These are phyloP conservation scores for Chrysoporthe puriensis DNA, from an alignment of 2,329 filamentous ascomycete genomes.

Conservation along the genomic window DNA sequence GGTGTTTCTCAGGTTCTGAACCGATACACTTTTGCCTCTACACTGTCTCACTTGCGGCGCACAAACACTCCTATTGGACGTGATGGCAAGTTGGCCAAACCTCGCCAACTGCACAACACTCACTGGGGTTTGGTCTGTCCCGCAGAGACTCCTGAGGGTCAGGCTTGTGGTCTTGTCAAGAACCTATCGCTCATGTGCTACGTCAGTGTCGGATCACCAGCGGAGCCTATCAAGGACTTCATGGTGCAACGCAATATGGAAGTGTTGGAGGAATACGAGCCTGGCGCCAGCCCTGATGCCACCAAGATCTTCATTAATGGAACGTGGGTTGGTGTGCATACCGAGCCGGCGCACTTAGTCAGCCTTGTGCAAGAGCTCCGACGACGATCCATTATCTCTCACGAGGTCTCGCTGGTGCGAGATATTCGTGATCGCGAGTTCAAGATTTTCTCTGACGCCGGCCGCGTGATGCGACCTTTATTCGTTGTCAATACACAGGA, in stretches of 20 bases:
- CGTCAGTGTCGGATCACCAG: conserved; percentile 91
- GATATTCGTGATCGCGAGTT: conserved; percentile 98
- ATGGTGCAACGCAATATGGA: conserved; percentile 97
- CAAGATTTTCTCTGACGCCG: conserved; percentile 97
- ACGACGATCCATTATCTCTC: conserved; percentile 80
- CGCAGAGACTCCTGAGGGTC: conserved; percentile 95
- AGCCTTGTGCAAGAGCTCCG: conserved; percentile 76
- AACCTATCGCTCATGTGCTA: conserved; percentile 98
- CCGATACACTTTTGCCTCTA: conserved; percentile 96
- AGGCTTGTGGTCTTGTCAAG: conserved; percentile 97
- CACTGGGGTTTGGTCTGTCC: conserved; percentile 98
- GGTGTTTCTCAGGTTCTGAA: conserved; percentile 98
- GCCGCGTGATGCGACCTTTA: conserved; percentile 89
- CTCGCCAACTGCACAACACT: conserved; percentile 95
- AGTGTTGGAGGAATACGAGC: conserved; percentile 92
- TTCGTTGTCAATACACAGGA: conserved; percentile 93
- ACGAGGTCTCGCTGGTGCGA: conserved; percentile 91
- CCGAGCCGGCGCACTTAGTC: conserved; percentile 85
- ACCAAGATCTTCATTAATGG: conserved; percentile 99
- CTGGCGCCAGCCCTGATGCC: conserved; percentile 80
- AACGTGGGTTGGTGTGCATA: conserved; percentile 95
- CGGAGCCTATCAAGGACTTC: conserved; percentile 89
- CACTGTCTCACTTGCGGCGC: conserved; percentile 91
- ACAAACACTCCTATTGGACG: conserved; percentile 98
- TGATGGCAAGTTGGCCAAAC: conserved; percentile 98